Evolutionary conservation across 805 yeast genomes (phyloP).

Genomic region (Teunomyces lycoperdinae): DNA sequence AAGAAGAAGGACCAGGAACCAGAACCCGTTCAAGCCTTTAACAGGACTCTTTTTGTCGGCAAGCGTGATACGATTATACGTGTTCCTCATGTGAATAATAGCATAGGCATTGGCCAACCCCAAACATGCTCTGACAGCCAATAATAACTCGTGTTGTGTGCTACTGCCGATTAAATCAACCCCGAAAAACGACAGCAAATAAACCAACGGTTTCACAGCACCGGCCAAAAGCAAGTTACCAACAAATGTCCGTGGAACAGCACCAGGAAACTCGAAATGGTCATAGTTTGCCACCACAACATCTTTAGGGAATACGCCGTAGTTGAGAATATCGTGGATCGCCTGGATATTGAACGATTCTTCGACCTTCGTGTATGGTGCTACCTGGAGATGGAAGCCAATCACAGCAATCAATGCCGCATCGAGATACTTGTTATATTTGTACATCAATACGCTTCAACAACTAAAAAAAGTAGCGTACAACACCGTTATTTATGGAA

Average conservation of each 20-base stretch:
- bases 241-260: constrained; percentile 79
- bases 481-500: background rate
- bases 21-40: constrained; percentile 38
- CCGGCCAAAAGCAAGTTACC: constrained; percentile 61
- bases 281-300: constrained; percentile 51
- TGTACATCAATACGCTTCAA: constrained; percentile 13
- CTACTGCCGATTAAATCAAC: constrained; percentile 33
- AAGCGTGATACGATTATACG: constrained; percentile 21
- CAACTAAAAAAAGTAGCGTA: background rate
- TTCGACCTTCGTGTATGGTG: constrained; percentile 91
- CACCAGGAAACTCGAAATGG: constrained; percentile 81
- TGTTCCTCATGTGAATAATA: constrained; percentile 49
- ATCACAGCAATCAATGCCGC: constrained; percentile 39
- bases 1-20: constrained; percentile 58
- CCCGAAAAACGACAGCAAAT: constrained; percentile 27
- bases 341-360: constrained; percentile 93
- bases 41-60: constrained; percentile 15
- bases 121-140: constrained; percentile 54
- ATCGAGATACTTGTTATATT: constrained; percentile 17
- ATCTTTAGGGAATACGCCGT: constrained; percentile 46
- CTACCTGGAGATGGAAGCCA: constrained; percentile 45
- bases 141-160: constrained; percentile 15
- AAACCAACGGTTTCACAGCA: constrained; percentile 35
- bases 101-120: constrained; percentile 61
- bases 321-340: constrained; percentile 69